phyloP scores from a whole-genome alignment of 805 yeast species.

The Starmerella davenportii region DNA sequence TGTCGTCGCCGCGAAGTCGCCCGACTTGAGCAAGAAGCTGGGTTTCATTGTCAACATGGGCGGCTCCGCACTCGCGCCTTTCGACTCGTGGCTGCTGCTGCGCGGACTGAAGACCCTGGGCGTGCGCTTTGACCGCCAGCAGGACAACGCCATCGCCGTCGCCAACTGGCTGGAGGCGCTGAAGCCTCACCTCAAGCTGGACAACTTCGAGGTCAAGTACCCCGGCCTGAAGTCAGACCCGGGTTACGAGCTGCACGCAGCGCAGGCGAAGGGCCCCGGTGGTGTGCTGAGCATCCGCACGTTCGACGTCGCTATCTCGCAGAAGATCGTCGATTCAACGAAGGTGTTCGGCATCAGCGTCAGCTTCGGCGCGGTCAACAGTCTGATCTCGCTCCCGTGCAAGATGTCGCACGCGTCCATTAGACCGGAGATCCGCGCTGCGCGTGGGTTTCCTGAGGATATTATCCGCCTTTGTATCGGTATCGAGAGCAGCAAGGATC shows the following conservation, averaged over 20 bases:
- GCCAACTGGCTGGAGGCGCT: slow-evolving; percentile 52
- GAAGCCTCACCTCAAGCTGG: slow-evolving; percentile 25
- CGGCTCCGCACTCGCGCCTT: slow-evolving; percentile 83
- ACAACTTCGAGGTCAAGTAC: slow-evolving; percentile 49
- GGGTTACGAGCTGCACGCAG: slow-evolving; percentile 58
- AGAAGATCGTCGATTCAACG: slow-evolving; percentile 56
- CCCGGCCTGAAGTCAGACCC: slow-evolving; percentile 76
- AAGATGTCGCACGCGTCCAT: slow-evolving; percentile 95
- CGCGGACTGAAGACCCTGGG: slow-evolving; percentile 82
- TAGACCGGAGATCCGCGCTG: slow-evolving; percentile 69
- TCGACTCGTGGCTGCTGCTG: slow-evolving; percentile 75
- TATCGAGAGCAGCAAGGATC: slow-evolving; percentile 64
- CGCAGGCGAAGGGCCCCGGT: slow-evolving; percentile 69
- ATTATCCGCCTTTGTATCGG: slow-evolving; percentile 80
- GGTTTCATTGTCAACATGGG: slow-evolving; percentile 72
- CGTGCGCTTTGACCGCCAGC: slow-evolving; percentile 74
- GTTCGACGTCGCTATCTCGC: slow-evolving; percentile 47
- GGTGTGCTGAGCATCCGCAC: slow-evolving; percentile 83
- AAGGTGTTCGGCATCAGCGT: slow-evolving; percentile 76
- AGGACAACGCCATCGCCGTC: slow-evolving; percentile 53
- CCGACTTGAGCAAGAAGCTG: slow-evolving; percentile 46
- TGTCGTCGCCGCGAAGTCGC: slow-evolving; percentile 50
- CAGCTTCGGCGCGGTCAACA: slow-evolving; percentile 86
- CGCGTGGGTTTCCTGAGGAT: slow-evolving; percentile 84
- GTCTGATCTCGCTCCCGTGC: slow-evolving; percentile 84